Conservation (phyloP, 352 stramenopile genomes). For the Phytophthora colocasiae region DNA sequence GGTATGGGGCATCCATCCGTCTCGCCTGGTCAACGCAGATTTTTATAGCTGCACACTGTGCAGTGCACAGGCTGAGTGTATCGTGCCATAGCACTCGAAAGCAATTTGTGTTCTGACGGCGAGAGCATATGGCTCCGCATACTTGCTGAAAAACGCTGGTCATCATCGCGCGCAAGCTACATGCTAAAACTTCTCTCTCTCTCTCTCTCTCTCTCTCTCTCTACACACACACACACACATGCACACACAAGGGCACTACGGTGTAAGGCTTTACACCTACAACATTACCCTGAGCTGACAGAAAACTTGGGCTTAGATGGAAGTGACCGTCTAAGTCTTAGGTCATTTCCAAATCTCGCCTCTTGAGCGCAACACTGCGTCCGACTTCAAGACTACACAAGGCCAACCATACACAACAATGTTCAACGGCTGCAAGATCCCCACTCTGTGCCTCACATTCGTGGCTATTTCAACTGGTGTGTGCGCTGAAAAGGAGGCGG, state of each 20-base stretch:
- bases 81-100: too few species aligned
- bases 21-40: too few species aligned
- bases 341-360: constrained; percentile 18
- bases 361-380: neutral
- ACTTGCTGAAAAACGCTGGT: neutral
- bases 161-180: neutral
- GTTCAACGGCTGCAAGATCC: constrained; percentile 23
- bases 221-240: neutral
- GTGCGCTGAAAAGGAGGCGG: constrained; percentile 17
- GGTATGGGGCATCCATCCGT: neutral
- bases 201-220: neutral
- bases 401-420: constrained; percentile 2
- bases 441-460: constrained; percentile 17
- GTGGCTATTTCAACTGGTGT: constrained; percentile 2
- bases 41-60: too few species aligned
- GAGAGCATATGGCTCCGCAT: neutral
- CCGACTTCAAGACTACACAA: neutral
- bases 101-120: neutral
- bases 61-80: too few species aligned
- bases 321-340: neutral
- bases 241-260: too few species aligned
- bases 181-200: neutral
- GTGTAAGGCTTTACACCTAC: neutral
- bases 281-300: neutral
- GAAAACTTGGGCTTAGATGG: too few species aligned